Conservation (phyloP, 208 protist species). For the Phytomonas francai region DNA sequence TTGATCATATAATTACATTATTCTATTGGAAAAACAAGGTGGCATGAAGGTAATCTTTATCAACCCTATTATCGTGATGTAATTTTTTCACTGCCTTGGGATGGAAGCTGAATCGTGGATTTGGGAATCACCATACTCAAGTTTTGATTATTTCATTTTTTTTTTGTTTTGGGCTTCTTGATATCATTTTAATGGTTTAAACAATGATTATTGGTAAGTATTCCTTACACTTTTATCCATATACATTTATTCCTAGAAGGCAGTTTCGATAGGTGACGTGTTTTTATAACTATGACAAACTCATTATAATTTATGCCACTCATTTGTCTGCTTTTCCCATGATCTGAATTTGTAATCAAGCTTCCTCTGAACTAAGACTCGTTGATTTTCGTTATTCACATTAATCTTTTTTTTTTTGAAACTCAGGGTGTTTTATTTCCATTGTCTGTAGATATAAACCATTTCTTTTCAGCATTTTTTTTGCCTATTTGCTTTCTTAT, state of each 20-base stretch:
- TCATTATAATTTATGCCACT: background rate
- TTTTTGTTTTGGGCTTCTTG: background rate
- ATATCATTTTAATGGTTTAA: background rate
- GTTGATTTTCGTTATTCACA: background rate
- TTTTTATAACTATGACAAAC: background rate
- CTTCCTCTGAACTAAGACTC: background rate
- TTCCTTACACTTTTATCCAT: background rate
- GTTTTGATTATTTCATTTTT: background rate
- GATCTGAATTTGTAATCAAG: background rate
- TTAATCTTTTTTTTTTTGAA: background rate
- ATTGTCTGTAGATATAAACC: background rate
- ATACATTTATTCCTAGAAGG: background rate
- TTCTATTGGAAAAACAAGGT: background rate
- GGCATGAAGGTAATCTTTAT: background rate
- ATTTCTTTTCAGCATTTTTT: conserved; percentile 4
- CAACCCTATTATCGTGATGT: background rate
- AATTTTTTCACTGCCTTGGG: background rate
- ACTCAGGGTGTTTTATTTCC: background rate
- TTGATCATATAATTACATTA: background rate
- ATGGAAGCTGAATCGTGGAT: background rate
- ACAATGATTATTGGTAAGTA: background rate
- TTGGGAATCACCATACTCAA: background rate
- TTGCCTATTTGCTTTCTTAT: background rate
- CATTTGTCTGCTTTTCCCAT: background rate
- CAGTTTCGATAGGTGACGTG: background rate